Conservation (phyloP, 2,329 filamentous ascomycete genomes). For the Plectosphaerella sp. region DNA sequence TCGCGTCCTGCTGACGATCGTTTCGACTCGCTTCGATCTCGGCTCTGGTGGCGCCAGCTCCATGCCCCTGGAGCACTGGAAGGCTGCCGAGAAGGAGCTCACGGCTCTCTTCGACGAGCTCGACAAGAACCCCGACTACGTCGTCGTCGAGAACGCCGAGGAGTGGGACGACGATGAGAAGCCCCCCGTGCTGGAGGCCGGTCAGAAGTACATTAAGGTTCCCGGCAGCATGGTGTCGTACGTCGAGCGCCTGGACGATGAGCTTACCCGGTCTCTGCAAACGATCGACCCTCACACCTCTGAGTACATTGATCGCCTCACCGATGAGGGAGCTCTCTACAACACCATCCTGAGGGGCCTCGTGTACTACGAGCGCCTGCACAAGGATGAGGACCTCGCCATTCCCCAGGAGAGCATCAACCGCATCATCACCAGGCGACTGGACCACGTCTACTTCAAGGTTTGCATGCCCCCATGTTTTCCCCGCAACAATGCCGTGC, state of each 20-base stretch:
- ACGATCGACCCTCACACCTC: conserved; percentile 97
- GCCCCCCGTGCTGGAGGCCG: conserved; percentile 66
- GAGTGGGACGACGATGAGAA: conserved; percentile 99
- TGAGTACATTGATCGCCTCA: conserved; percentile 93
- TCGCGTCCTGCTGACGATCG: conserved; percentile 82
- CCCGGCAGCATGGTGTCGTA: conserved; percentile 93
- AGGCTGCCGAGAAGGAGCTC: conserved; percentile 85
- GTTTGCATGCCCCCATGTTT: conserved; percentile 31
- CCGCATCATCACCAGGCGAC: conserved; percentile 84
- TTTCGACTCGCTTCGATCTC: conserved; percentile 92
- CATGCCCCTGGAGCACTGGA: conserved; percentile 97
- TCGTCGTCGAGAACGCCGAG: conserved; percentile 87
- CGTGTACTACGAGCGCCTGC: conserved; percentile 81
- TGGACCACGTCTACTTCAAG: conserved; percentile 99
- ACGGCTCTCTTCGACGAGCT: conserved; percentile 72
- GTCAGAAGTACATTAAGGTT: conserved; percentile 81
- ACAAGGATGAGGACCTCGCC: conserved; percentile 65
- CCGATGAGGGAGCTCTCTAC: conserved; percentile 87
- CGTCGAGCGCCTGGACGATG: conserved; percentile 91
- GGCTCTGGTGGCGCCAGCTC: conserved; percentile 71
- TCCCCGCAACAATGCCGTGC: neutral
- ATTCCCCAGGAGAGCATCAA: conserved; percentile 84
- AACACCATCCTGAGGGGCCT: conserved; percentile 84
- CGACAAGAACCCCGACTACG: conserved; percentile 71
- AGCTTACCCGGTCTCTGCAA: conserved; percentile 94